Evolutionary conservation across 2,329 filamentous ascomycete genomes (phyloP).

Genomic region (Colletotrichum sp.): DNA sequence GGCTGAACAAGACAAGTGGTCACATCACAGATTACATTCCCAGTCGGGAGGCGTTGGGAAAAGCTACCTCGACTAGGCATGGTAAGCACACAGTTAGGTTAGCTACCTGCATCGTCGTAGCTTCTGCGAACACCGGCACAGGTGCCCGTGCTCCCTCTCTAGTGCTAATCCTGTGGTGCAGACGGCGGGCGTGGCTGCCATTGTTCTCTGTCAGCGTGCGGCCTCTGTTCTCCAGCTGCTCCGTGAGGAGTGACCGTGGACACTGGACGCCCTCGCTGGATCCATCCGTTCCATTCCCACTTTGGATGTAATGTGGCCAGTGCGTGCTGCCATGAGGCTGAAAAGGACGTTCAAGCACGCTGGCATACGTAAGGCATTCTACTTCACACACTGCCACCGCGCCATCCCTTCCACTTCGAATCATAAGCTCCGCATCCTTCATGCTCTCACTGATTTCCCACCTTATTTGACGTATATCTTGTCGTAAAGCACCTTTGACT

Average conservation of each 20-base stretch:
- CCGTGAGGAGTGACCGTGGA: not conserved
- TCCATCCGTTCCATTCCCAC: not conserved
- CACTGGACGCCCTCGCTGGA: not conserved
- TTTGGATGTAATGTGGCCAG: not conserved
- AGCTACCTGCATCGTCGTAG: not conserved
- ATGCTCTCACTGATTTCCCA: not conserved
- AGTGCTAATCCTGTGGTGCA: not conserved
- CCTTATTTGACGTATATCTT: not conserved
- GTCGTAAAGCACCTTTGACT: not conserved
- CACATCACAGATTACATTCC: not conserved
- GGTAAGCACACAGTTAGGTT: not conserved
- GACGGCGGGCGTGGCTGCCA: not conserved
- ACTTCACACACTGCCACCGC: not conserved
- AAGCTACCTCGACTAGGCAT: not conserved
- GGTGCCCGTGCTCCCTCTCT: not conserved
- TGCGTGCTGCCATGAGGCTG: slow-evolving; percentile 6
- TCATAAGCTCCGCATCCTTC: not conserved
- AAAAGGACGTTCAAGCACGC: not conserved
- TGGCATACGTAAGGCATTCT: not conserved
- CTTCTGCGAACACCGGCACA: not conserved
- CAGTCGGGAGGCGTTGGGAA: not conserved
- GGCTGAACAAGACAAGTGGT: not conserved
- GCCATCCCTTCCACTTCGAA: not conserved
- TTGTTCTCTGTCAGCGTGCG: not conserved
- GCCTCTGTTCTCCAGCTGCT: not conserved